phyloP scores from a whole-genome alignment of 495 filamentous ascomycete species.

The Physcia stellaris region DNA sequence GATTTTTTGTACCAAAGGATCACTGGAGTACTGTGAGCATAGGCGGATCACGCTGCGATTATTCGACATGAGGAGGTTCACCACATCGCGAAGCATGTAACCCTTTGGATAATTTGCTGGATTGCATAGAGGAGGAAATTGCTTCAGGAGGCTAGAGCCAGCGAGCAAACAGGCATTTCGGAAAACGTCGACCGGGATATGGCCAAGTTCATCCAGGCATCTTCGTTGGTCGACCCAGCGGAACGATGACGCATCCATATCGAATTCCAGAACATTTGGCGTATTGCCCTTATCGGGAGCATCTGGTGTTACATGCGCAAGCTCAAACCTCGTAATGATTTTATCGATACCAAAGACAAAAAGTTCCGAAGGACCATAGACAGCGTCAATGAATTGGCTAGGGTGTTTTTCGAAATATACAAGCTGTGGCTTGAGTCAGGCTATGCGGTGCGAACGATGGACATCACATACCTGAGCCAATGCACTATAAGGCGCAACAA shows the following conservation, averaged over 20 bases:
- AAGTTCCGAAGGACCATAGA: slow-evolving; percentile 77
- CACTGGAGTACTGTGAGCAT: slow-evolving; percentile 57
- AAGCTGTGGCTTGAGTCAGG: slow-evolving; percentile 38
- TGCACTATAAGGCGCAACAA: slow-evolving; percentile 82
- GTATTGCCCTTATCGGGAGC: slow-evolving; percentile 4
- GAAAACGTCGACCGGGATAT: slow-evolving; percentile 59
- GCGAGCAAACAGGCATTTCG: slow-evolving; percentile 71
- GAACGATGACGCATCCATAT: slow-evolving; percentile 47
- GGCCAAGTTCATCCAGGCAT: slow-evolving; percentile 54
- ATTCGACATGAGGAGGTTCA: slow-evolving; percentile 55
- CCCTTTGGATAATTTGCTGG: slow-evolving; percentile 29
- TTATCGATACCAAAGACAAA: slow-evolving; percentile 79
- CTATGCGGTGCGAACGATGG: background rate
- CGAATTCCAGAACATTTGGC: background rate
- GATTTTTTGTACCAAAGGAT: slow-evolving; percentile 50
- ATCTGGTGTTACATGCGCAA: slow-evolving; percentile 1
- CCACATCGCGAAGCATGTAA: slow-evolving; percentile 48
- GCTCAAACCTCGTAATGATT: slow-evolving; percentile 63
- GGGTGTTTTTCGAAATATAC: slow-evolving; percentile 63
- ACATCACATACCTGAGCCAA: slow-evolving; percentile 58
- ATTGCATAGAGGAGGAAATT: slow-evolving; percentile 62
- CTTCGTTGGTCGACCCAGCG: slow-evolving; percentile 56
- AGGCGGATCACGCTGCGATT: slow-evolving; percentile 48
- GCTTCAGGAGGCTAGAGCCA: slow-evolving; percentile 64
- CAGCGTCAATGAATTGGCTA: slow-evolving; percentile 54